Conservation (phyloP, 345 rosid species). For the Zanthoxylum bungeanum region DNA sequence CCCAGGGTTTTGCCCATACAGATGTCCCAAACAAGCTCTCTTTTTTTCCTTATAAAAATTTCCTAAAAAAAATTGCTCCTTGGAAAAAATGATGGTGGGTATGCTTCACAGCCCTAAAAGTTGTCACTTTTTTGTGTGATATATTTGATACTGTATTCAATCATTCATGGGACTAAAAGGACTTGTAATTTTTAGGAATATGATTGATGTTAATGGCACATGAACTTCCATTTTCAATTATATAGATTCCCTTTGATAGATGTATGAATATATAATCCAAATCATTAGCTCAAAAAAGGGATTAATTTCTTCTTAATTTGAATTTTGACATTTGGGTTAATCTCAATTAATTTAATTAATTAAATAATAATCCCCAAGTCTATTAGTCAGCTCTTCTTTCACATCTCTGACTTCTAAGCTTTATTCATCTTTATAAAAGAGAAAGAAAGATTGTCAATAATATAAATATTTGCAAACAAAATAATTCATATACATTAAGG, state of each 20-base stretch:
- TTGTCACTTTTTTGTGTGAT: not conserved
- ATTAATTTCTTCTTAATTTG: not conserved
- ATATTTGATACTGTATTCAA: conserved; percentile 25
- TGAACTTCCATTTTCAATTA: not conserved
- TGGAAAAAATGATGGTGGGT: conserved; percentile 12
- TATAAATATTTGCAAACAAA: no score
- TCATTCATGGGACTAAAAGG: conserved; percentile 13
- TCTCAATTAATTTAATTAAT: not conserved
- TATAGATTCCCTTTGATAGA: conserved; percentile 1
- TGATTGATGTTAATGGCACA: conserved; percentile 21
- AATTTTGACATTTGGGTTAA: not conserved
- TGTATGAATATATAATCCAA: not conserved
- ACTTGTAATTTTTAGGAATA: conserved; percentile 29
- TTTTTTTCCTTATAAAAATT: not conserved
- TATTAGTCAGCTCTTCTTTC: not conserved
- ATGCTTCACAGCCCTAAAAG: conserved; percentile 13
- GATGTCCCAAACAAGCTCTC: not conserved
- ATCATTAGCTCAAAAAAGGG: not conserved
- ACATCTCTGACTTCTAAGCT: not conserved
- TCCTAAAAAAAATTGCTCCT: not conserved
- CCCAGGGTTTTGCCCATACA: not conserved
- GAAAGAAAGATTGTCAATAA: not conserved
- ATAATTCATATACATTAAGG: not conserved
- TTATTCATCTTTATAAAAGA: not conserved
- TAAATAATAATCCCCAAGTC: not conserved